Percentiles rank a stretch among this genome's conserved stretches.
Conservation (phyloP, 202 grass and related monocot genomes). For the Zoysia matrella region DNA sequence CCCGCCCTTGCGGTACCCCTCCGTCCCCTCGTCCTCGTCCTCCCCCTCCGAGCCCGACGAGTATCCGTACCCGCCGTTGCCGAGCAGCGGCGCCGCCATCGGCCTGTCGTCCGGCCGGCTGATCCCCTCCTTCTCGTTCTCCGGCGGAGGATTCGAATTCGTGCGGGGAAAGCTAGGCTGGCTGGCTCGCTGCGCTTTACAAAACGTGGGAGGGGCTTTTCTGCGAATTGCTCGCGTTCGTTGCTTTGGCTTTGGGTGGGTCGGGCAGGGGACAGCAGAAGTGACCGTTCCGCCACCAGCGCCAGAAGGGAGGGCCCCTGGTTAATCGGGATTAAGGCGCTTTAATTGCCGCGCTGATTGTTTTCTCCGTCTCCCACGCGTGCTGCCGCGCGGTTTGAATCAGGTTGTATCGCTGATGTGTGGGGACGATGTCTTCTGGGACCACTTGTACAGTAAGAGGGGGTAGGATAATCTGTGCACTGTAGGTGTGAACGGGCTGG, state of each 20-base stretch:
- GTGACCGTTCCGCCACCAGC: constrained; percentile 42
- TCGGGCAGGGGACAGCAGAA: background rate
- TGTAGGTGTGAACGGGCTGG: background rate
- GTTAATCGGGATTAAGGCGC: constrained; percentile 29
- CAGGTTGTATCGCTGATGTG: background rate
- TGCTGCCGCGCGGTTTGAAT: constrained; percentile 2
- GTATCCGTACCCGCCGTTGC: constrained; percentile 27
- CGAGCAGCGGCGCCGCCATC: constrained; percentile 42
- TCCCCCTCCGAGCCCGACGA: constrained; percentile 71
- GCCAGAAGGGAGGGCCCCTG: background rate
- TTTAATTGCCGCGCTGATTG: constrained; percentile 30
- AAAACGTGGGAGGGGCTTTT: constrained; percentile 19
- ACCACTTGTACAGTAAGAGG: background rate
- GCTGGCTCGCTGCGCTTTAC: background rate
- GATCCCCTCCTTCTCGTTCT: background rate
- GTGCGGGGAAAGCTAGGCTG: constrained; percentile 14
- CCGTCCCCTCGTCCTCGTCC: constrained; percentile 87
- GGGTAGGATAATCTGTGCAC: background rate
- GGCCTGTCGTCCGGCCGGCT: background rate
- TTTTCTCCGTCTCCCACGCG: background rate
- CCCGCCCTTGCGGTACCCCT: constrained; percentile 90
- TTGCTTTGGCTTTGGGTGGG: background rate
- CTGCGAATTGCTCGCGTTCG: constrained; percentile 12
- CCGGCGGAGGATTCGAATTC: constrained; percentile 50
- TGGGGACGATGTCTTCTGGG: background rate